Percentiles rank a stretch among this genome's conserved stretches.
Conservation (phyloP, 176 grass and related monocot species). For the Oropetium thomaeum region DNA sequence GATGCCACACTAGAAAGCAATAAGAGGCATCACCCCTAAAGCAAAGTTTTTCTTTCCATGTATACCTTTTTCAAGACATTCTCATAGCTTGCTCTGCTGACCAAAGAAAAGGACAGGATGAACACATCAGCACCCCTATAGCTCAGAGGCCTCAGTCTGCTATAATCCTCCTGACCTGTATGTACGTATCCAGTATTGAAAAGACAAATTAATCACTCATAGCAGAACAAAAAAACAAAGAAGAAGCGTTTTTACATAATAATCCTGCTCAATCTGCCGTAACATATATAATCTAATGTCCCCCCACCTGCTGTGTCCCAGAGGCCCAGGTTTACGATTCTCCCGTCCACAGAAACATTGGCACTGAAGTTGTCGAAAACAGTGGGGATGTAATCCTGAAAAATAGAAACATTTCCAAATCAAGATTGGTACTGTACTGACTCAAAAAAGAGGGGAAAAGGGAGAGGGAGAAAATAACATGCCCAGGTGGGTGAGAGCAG, state of each 20-base stretch:
- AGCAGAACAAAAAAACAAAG: background rate
- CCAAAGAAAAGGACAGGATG: constrained; percentile 29
- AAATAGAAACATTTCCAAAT: background rate
- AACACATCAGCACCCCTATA: constrained; percentile 35
- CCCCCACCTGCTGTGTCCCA: constrained; percentile 47
- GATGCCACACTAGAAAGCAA: background rate
- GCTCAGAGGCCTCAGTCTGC: constrained; percentile 27
- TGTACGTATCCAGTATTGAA: background rate
- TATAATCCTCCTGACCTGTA: constrained; percentile 33
- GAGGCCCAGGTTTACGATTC: constrained; percentile 38
- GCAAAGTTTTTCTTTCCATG: background rate
- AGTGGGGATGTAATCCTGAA: constrained; percentile 50
- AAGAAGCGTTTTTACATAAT: background rate
- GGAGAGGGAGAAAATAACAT: background rate
- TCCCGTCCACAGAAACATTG: constrained; percentile 43
- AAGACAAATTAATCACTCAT: background rate
- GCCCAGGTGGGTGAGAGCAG: background rate
- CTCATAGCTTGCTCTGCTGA: constrained; percentile 35
- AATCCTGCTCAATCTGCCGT: background rate
- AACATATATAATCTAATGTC: constrained; percentile 2
- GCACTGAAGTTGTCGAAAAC: constrained; percentile 55
- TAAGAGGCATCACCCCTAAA: background rate
- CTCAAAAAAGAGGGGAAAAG: background rate
- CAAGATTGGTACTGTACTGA: constrained; percentile 1
- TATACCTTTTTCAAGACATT: constrained; percentile 41